A percentile compares a stretch with the other conserved stretches of the same genome.
These are phyloP conservation scores for Dryadomyces quercus-mongolicae DNA, from an alignment of 2,329 filamentous ascomycete species.

Conservation along the genomic window DNA sequence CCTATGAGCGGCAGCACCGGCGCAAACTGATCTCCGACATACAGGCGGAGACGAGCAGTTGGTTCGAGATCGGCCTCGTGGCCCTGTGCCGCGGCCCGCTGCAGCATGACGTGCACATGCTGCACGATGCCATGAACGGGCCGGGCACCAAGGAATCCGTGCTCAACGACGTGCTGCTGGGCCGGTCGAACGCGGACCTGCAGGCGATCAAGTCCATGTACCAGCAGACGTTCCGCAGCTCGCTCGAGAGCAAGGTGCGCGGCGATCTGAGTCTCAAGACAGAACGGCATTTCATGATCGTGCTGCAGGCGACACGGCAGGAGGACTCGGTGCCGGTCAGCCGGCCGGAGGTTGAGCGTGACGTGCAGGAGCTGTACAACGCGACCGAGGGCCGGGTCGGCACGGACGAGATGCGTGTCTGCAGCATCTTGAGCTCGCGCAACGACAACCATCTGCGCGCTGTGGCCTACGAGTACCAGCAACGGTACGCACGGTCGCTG, in stretches of 20 bases:
- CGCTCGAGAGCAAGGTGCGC: conserved; percentile 60
- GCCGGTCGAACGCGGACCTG: conserved; percentile 77
- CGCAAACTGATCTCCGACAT: conserved; percentile 66
- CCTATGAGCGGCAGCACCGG: conserved; percentile 52
- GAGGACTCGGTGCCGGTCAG: conserved; percentile 69
- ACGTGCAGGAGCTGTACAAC: conserved; percentile 64
- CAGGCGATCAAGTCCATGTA: conserved; percentile 76
- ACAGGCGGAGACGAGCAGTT: conserved; percentile 62
- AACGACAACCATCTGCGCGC: conserved; percentile 78
- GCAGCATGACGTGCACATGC: conserved; percentile 57
- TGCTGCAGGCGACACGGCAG: conserved; percentile 59
- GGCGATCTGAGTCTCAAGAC: conserved; percentile 79
- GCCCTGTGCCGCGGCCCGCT: conserved; percentile 70
- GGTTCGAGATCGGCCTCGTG: conserved; percentile 63
- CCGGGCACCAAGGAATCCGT: conserved; percentile 76
- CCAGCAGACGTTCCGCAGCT: conserved; percentile 49
- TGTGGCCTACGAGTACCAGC: conserved; percentile 62
- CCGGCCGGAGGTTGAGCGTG: conserved; percentile 60
- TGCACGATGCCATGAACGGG: conserved; percentile 63
- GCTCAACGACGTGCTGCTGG: conserved; percentile 75
- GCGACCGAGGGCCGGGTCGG: conserved; percentile 63
- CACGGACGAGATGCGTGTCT: conserved; percentile 66
- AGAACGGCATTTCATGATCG: conserved; percentile 71
- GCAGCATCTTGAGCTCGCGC: conserved; percentile 61
- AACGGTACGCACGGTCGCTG: conserved; percentile 58